Percentiles rank a stretch among this genome's conserved stretches.
Evolutionary conservation across 148 eudicot species (phyloP).

Genomic region (Heliamphora exappendiculata): DNA sequence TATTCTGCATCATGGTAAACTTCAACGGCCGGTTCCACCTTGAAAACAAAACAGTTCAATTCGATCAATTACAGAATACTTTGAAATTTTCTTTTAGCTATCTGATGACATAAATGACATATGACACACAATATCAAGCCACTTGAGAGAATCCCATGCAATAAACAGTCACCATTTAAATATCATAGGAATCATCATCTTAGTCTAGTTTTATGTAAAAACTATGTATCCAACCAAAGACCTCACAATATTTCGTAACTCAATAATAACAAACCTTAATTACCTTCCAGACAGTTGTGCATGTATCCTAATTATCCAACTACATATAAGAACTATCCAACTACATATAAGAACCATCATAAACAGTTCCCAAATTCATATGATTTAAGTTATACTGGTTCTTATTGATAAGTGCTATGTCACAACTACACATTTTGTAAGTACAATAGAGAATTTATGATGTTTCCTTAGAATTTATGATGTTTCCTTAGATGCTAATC

Average conservation of each 20-base stretch:
- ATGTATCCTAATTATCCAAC: not conserved
- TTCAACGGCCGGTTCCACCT: constrained; percentile 49
- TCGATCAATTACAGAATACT: not conserved
- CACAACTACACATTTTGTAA: not conserved
- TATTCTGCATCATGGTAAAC: constrained; percentile 51
- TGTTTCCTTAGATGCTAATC: not conserved
- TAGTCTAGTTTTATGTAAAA: not conserved
- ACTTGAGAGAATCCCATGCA: not conserved
- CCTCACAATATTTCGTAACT: no score
- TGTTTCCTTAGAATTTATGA: no score
- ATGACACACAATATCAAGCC: not conserved
- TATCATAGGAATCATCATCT: not conserved
- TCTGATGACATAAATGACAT: not conserved
- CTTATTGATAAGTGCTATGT: not conserved
- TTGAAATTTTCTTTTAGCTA: not conserved
- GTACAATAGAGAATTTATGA: not conserved
- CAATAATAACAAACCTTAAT: not conserved
- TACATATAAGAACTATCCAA: not conserved
- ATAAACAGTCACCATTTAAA: not conserved
- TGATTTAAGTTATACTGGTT: not conserved
- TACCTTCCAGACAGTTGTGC: not conserved
- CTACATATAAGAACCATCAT: not conserved
- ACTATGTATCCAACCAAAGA: no score
- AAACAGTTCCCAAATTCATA: not conserved
- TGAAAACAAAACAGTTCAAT: constrained; percentile 10